Evolutionary conservation across 2,329 filamentous ascomycete species (phyloP).

Genomic region (Ophiocordyceps robertsii): DNA sequence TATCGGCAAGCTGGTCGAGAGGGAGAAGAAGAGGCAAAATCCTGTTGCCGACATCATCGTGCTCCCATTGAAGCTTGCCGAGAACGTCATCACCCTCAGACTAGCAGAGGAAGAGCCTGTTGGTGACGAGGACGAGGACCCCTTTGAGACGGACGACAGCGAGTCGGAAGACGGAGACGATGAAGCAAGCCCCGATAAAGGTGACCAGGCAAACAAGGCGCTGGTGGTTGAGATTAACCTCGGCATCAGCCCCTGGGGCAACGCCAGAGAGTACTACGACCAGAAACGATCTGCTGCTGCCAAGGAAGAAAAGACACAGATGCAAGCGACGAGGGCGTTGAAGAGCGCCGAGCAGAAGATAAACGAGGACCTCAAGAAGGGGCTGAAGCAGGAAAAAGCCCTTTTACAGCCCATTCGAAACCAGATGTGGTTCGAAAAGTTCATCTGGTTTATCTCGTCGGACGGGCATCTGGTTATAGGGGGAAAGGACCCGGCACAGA

Average conservation of each 20-base stretch:
- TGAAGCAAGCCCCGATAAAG: constrained; percentile 18
- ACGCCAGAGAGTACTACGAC: constrained; percentile 84
- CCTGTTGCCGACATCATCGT: constrained; percentile 79
- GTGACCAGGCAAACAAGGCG: constrained; percentile 32
- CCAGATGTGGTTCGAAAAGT: constrained; percentile 95
- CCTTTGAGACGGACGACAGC: constrained; percentile 56
- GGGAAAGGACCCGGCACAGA: constrained; percentile 79
- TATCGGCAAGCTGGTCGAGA: constrained; percentile 74
- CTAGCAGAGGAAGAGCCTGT: constrained; percentile 58
- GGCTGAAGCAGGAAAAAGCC: constrained; percentile 83
- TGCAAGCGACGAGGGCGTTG: constrained; percentile 69
- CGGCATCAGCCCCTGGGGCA: constrained; percentile 68
- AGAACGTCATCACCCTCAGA: constrained; percentile 73
- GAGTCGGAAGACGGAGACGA: constrained; percentile 24
- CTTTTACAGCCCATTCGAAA: constrained; percentile 70
- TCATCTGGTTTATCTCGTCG: constrained; percentile 86
- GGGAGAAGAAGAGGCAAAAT: constrained; percentile 70
- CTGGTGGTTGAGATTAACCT: constrained; percentile 79
- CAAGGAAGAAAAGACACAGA: constrained; percentile 77
- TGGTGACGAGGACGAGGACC: constrained; percentile 43
- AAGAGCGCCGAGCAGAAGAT: constrained; percentile 90
- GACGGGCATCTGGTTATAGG: constrained; percentile 89
- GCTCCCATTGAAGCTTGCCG: constrained; percentile 75
- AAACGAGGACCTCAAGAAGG: constrained; percentile 69
- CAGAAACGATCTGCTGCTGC: constrained; percentile 72